Conservation (phyloP, 2,329 filamentous ascomycete genomes). For the Neurospora crassa region DNA sequence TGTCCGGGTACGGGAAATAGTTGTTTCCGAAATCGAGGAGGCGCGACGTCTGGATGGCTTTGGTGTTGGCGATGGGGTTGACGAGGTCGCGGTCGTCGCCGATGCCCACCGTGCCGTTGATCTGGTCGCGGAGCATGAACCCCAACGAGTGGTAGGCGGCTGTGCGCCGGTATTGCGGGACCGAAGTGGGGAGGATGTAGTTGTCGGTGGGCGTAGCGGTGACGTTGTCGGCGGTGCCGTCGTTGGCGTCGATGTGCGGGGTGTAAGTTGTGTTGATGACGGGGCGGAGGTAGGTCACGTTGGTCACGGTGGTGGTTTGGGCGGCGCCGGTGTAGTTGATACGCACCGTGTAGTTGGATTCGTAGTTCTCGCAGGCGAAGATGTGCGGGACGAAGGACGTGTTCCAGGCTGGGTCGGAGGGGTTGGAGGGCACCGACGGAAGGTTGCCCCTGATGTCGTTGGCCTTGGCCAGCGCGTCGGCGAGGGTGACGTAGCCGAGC, state of each 20-base stretch:
- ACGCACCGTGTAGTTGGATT: constrained; percentile 24
- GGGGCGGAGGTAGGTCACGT: constrained; percentile 19
- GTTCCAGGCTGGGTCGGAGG: constrained; percentile 21
- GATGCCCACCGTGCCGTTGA: constrained; percentile 26
- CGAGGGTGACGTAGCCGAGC: constrained; percentile 25
- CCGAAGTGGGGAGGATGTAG: constrained; percentile 21
- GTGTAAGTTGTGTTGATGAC: constrained; percentile 28
- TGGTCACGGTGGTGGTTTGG: constrained; percentile 20
- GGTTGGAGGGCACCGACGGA: constrained; percentile 12
- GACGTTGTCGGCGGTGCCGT: constrained; percentile 28
- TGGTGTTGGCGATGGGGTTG: constrained; percentile 24
- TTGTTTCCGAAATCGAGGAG: constrained; percentile 27
- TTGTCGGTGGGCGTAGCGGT: constrained; percentile 22
- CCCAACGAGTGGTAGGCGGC: constrained; percentile 28
- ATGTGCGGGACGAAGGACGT: constrained; percentile 26
- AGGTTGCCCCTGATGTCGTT: constrained; percentile 1
- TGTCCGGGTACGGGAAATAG: constrained; percentile 21
- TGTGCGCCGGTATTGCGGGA: constrained; percentile 23
- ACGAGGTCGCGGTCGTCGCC: constrained; percentile 11
- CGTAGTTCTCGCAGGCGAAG: constrained; percentile 29
- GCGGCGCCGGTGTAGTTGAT: constrained; percentile 24
- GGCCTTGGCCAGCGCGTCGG: constrained; percentile 12
- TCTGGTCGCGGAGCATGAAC: constrained; percentile 22
- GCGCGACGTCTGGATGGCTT: constrained; percentile 30
- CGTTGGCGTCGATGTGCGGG: constrained; percentile 19